Evolutionary conservation across 352 stramenopile genomes (phyloP).

Genomic region (Pseudoperonospora humuli): DNA sequence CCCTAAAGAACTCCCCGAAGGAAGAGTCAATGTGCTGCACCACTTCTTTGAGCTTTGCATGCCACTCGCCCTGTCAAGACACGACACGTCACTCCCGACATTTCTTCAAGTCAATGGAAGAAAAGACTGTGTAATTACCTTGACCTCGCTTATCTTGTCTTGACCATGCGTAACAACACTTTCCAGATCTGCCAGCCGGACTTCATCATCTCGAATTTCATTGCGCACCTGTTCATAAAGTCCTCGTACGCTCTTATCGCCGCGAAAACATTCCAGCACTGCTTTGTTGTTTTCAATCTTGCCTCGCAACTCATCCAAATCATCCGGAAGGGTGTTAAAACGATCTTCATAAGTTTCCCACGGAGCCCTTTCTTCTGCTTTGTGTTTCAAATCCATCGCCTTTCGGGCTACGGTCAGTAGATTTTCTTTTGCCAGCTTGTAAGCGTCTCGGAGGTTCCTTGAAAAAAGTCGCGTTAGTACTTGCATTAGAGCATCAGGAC

Average conservation of each 20-base stretch:
- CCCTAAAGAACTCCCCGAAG: conserved; percentile 79
- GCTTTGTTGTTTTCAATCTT: conserved; percentile 83
- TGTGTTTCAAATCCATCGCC: conserved; percentile 57
- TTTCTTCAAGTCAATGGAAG: not conserved
- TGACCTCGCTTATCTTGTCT: conserved; percentile 66
- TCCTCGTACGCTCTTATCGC: conserved; percentile 63
- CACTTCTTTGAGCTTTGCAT: conserved; percentile 58
- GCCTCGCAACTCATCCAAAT: conserved; percentile 67
- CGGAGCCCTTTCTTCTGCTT: conserved; percentile 58
- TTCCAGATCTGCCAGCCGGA: conserved; percentile 46
- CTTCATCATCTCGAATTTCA: conserved; percentile 69
- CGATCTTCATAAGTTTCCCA: conserved; percentile 55
- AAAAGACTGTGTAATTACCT: conserved; percentile 42
- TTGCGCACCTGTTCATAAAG: conserved; percentile 55
- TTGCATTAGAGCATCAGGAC: not conserved
- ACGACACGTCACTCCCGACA: too few species aligned
- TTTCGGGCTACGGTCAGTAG: conserved; percentile 48
- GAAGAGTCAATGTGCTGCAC: conserved; percentile 71
- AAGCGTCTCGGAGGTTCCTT: conserved; percentile 50
- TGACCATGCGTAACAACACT: conserved; percentile 51
- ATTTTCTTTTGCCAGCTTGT: conserved; percentile 57
- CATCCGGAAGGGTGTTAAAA: conserved; percentile 58
- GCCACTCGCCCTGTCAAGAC: conserved; percentile 49
- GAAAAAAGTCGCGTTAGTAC: conserved; percentile 1
- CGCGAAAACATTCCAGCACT: conserved; percentile 71